Conservation (phyloP, 1,284 basidiomycete species). For the Trichosporon faecale region DNA sequence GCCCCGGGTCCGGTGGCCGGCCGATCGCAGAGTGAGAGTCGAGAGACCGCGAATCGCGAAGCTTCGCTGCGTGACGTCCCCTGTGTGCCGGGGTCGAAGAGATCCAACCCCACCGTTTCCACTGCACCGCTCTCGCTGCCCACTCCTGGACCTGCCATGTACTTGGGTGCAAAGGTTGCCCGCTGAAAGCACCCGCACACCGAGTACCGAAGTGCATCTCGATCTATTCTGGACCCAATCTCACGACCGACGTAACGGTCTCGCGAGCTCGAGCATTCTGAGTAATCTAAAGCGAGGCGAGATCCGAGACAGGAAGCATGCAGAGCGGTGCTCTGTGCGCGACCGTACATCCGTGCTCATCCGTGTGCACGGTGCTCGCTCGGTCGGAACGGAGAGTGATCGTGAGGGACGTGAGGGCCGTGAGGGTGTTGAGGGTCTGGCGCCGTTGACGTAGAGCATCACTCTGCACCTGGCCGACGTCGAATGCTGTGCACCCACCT, state of each 20-base stretch:
- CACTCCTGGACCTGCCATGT: not conserved
- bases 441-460: not conserved
- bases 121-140: not conserved
- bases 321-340: not conserved
- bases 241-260: not conserved
- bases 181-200: not conserved
- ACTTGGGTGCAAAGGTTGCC: not conserved
- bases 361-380: not conserved
- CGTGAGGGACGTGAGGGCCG: not conserved
- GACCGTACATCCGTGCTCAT: not conserved
- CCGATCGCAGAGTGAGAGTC: not conserved
- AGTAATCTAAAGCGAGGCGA: not conserved
- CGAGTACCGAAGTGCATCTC: too few relatives aligned
- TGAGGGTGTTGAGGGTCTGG: not conserved
- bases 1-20: too few relatives aligned
- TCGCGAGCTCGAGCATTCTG: not conserved
- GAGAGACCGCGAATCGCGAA: not conserved
- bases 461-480: not conserved
- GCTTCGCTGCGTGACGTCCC: not conserved
- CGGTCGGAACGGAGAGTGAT: not conserved
- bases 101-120: not conserved
- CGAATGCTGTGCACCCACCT: not conserved
- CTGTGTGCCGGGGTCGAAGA: not conserved
- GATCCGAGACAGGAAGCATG: constrained; percentile 1
- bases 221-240: not conserved